phyloP scores from a whole-genome alignment of 2,329 filamentous ascomycete genomes.

The Aspergillus pseudoviridinutans region DNA sequence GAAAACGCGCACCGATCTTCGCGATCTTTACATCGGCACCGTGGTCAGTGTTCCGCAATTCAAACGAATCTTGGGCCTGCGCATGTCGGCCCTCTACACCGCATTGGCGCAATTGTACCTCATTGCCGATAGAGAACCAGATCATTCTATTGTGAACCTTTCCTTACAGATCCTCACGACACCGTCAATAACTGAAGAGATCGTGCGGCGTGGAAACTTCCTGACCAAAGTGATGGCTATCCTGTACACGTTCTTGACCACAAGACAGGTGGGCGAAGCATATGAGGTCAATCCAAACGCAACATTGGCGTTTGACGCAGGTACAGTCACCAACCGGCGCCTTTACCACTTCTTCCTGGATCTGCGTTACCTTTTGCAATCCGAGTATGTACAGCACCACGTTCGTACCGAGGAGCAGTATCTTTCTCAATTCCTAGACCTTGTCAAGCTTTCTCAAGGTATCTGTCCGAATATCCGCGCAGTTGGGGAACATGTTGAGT shows the following conservation, averaged over 20 bases:
- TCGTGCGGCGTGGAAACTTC: slow-evolving; percentile 93
- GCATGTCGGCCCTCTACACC: slow-evolving; percentile 95
- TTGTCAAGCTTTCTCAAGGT: slow-evolving; percentile 93
- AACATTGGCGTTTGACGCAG: slow-evolving; percentile 86
- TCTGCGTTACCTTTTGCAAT: slow-evolving; percentile 83
- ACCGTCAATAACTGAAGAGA: slow-evolving; percentile 91
- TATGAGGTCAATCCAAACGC: slow-evolving; percentile 82
- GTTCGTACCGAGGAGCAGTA: slow-evolving; percentile 82
- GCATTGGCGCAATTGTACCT: slow-evolving; percentile 90
- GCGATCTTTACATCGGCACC: slow-evolving; percentile 92
- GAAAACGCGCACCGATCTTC: slow-evolving; percentile 81
- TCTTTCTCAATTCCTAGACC: slow-evolving; percentile 86
- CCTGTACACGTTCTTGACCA: slow-evolving; percentile 94
- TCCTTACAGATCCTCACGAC: slow-evolving; percentile 96
- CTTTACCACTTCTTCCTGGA: slow-evolving; percentile 99
- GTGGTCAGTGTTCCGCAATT: slow-evolving; percentile 94
- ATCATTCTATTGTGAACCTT: slow-evolving; percentile 97
- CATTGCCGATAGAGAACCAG: slow-evolving; percentile 91
- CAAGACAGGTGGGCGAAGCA: slow-evolving; percentile 89
- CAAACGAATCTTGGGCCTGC: slow-evolving; percentile 85
- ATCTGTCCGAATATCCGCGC: slow-evolving; percentile 93
- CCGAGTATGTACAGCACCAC: slow-evolving; percentile 79
- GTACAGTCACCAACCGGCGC: slow-evolving; percentile 87
- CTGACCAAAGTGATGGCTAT: slow-evolving; percentile 93
- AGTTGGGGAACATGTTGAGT: slow-evolving; percentile 93